Conservation (phyloP, 495 filamentous ascomycete species). For the Penicillium manginii region DNA sequence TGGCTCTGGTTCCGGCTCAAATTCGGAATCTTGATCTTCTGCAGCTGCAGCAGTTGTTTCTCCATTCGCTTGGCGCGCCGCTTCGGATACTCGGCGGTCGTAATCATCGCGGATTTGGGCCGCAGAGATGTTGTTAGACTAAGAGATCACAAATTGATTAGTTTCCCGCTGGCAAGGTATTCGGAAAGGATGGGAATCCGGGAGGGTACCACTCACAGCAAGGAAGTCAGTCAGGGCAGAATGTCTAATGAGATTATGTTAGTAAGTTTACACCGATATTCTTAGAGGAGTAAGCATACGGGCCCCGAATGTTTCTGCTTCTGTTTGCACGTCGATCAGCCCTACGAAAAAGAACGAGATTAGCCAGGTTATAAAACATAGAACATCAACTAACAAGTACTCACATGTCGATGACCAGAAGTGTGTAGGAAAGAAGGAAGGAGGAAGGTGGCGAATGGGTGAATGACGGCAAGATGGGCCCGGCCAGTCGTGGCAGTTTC, state of each 20-base stretch:
- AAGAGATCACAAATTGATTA: neutral
- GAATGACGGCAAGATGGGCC: constrained; percentile 22
- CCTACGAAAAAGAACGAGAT: neutral
- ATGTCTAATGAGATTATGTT: constrained; percentile 44
- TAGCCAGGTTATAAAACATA: neutral
- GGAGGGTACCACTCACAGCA: constrained; percentile 54
- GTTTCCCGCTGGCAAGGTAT: too few relatives aligned
- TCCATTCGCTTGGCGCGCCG: constrained; percentile 39
- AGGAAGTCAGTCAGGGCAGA: constrained; percentile 84
- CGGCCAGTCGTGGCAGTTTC: constrained; percentile 51
- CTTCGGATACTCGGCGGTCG: constrained; percentile 51
- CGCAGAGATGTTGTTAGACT: constrained; percentile 91
- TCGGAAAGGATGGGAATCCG: too few relatives aligned
- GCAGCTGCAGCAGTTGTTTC: constrained; percentile 20
- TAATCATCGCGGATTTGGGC: constrained; percentile 72
- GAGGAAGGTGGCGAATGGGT: neutral
- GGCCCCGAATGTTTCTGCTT: constrained; percentile 66
- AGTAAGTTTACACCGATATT: constrained; percentile 11
- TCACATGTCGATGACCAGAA: neutral
- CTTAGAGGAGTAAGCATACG: constrained; percentile 47
- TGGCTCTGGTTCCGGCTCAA: constrained; percentile 28
- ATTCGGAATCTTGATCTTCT: constrained; percentile 35
- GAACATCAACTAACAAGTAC: neutral
- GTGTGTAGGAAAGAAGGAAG: neutral
- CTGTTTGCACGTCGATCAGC: constrained; percentile 37